Evolutionary conservation across 2,329 filamentous ascomycete genomes (phyloP), one percentile per base, ranked within the genome.

Genomic region (Harringtonia aguacate): DNA sequence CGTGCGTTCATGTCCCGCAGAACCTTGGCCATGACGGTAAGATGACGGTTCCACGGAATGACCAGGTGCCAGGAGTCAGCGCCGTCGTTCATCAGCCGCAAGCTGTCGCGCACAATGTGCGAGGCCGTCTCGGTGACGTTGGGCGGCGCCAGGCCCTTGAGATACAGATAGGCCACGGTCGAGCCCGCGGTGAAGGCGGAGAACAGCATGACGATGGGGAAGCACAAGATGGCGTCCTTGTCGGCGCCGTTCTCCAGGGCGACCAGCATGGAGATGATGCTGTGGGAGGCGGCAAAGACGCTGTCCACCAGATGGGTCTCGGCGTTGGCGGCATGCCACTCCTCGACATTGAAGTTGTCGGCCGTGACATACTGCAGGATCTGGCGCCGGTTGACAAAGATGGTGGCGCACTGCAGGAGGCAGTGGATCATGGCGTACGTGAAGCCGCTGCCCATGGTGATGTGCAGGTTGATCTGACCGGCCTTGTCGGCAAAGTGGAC

Each of bases 181-280:
- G 75, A 75, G 48, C 74, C 74, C 3, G 75, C 73, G 0, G 74
- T 78, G 49, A 79, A 79, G 41, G 74, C 71, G 0, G 75, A 73
- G 56, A 79, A 79, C 13, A 79, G 63, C 75, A 79, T 79, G 48
- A 77, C 76, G 44, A 79, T 74, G 31, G 75, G 75, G 59, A 78
- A 76, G 58, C 71, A 77, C n/a, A 73, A 63, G n/a, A 71, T 65
- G 21, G 66, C 64, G 43, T 78, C 73, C 61, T 78, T 78, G 42
- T 79, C 74, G 1, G 69, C 64, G 10, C 73, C 73, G 12, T 65
- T 58, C 57, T 79, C 75, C 3, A 79, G 68, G 2, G 74, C 69
- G 4, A 68, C 64, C 18, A 79, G 62, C 44, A 77, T 67, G 7
- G 70, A 67, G 39, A 77, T 72, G 47, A 76, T 75, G 56, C 67